Percentiles rank a stretch among this genome's conserved stretches.
These are phyloP conservation scores for Triticum urartu DNA, from an alignment of 176 grass and related monocot genomes.

Conservation along the genomic window DNA sequence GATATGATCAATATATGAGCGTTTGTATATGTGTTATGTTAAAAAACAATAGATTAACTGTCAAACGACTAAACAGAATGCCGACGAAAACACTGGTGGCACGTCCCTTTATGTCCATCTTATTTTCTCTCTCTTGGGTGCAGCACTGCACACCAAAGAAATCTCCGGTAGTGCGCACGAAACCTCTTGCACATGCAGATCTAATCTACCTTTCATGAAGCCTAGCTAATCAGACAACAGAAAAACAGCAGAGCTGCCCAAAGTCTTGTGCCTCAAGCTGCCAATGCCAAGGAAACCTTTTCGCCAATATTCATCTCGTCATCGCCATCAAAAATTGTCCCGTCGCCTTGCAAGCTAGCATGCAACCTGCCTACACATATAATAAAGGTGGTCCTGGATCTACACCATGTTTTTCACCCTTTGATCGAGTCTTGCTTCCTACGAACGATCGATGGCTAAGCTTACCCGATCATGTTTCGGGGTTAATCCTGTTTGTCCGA, in stretches of 20 bases:
- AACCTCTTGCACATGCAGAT: conserved; percentile 29
- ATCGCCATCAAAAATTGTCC: conserved; percentile 38
- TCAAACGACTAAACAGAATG: not conserved
- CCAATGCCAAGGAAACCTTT: not conserved
- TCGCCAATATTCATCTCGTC: conserved; percentile 13
- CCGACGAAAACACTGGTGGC: not conserved
- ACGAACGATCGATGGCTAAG: too few species aligned
- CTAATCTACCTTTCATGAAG: not conserved
- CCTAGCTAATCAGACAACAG: conserved; percentile 23
- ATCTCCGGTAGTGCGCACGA: conserved; percentile 24
- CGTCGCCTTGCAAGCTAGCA: conserved; percentile 35
- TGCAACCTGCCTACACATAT: too few species aligned
- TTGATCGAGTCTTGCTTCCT: too few species aligned
- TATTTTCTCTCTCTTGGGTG: not conserved
- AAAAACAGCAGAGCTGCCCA: not conserved
- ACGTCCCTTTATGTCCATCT: not conserved
- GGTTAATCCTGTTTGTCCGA: too few species aligned
- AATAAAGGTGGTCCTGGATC: too few species aligned
- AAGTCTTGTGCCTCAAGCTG: conserved; percentile 36
- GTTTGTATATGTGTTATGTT: too few species aligned
- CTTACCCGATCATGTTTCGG: too few species aligned
- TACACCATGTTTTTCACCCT: too few species aligned
- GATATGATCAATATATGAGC: too few species aligned
- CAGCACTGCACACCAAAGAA: not conserved
- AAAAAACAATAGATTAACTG: not conserved